Evolutionary conservation across 140 eudicot species (phyloP).

Genomic region (Anethum foeniculum): DNA sequence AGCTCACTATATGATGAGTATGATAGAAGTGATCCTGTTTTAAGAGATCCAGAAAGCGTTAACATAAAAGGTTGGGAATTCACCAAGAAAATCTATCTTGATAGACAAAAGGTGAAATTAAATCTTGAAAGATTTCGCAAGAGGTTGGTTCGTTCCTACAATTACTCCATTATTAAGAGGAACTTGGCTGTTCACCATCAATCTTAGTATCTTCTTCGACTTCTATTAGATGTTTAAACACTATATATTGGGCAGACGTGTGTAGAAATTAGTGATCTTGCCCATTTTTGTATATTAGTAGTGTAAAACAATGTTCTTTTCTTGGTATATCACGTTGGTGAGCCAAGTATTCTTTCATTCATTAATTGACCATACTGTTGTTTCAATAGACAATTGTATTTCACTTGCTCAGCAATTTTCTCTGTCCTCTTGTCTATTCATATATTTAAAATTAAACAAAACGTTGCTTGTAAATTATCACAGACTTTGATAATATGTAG

Average conservation of each 20-base stretch:
- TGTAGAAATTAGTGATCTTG: conserved; percentile 15
- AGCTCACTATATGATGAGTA: conserved; percentile 75
- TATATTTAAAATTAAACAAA: background rate
- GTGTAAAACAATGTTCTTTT: background rate
- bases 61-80: conserved; percentile 77
- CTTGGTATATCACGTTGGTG: conserved; percentile 4
- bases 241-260: background rate
- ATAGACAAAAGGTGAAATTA: conserved; percentile 60
- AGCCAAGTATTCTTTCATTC: conserved; percentile 1
- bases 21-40: conserved; percentile 43
- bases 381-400: background rate
- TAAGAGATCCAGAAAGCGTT: conserved; percentile 58
- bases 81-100: conserved; percentile 81
- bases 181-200: conserved; percentile 15
- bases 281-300: conserved; percentile 6
- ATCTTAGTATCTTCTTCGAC: background rate
- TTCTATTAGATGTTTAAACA: background rate
- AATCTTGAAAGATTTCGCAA: conserved; percentile 56
- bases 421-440: background rate
- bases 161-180: conserved; percentile 37
- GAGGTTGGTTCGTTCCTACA: conserved; percentile 64
- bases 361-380: background rate
- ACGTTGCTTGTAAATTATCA: background rate
- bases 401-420: background rate
- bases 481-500: background rate